Evolutionary conservation across 163 green algal genomes (phyloP).

Genomic region (Picocystis sp.): DNA sequence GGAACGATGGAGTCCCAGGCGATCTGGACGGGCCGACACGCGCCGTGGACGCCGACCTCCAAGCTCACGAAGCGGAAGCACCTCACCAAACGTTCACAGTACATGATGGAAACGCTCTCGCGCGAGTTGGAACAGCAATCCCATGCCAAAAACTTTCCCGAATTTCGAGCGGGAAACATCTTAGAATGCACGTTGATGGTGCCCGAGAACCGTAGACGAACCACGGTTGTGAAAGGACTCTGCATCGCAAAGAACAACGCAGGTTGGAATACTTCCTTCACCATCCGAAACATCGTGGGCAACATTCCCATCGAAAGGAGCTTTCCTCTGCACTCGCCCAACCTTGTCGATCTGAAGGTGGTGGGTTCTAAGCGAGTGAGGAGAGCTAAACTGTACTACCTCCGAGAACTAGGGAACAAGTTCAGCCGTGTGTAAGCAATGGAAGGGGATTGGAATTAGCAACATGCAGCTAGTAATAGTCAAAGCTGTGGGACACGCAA

Average conservation of each 20-base stretch:
- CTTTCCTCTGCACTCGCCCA: constrained; percentile 47
- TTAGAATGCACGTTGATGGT: constrained; percentile 20
- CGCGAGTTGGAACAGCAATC: too few species aligned
- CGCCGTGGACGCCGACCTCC: too few species aligned
- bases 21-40: too few species aligned
- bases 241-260: constrained; percentile 38
- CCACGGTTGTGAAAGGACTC: constrained; percentile 31
- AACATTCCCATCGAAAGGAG: constrained; percentile 36
- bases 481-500: too few species aligned
- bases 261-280: constrained; percentile 37
- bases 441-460: too few species aligned
- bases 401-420: constrained; percentile 24
- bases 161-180: background rate
- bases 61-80: too few species aligned
- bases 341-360: constrained; percentile 35
- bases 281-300: constrained; percentile 36
- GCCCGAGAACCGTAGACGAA: constrained; percentile 44
- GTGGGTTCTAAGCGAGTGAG: constrained; percentile 32
- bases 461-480: too few species aligned
- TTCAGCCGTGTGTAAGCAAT: too few species aligned
- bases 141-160: too few species aligned
- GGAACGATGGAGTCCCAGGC: too few species aligned
- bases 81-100: too few species aligned
- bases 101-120: too few species aligned
- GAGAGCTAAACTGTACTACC: constrained; percentile 54